These are phyloP conservation scores for Euphorbia pulcherrima DNA, from an alignment of 345 rosid species.

Conservation along the genomic window DNA sequence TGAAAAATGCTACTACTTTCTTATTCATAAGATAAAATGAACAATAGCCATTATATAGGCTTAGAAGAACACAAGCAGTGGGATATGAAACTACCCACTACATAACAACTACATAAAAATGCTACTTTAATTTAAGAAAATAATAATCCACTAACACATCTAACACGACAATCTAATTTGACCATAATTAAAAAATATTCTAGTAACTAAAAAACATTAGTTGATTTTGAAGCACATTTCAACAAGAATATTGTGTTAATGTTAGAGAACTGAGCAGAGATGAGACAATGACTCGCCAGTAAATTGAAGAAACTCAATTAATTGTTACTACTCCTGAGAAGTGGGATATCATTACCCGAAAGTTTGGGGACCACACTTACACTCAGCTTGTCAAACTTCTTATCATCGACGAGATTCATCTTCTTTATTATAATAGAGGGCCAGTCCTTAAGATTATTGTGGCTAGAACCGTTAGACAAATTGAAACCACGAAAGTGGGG, in stretches of 20 bases:
- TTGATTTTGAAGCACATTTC: too few relatives aligned
- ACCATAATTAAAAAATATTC: too few relatives aligned
- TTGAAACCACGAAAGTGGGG: conserved; percentile 90
- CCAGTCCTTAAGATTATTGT: conserved; percentile 98
- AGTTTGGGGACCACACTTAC: conserved; percentile 98
- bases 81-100: too few relatives aligned
- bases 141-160: too few relatives aligned
- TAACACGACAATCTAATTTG: too few relatives aligned
- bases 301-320: conserved; percentile 93
- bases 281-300: conserved; percentile 80
- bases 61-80: too few relatives aligned
- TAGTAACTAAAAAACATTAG: too few relatives aligned
- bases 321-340: conserved; percentile 98
- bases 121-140: too few relatives aligned
- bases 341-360: conserved; percentile 95
- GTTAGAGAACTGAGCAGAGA: conserved; percentile 96
- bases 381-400: conserved; percentile 86
- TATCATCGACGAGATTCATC: conserved; percentile 92
- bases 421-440: conserved; percentile 94
- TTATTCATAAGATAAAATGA: too few relatives aligned
- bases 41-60: too few relatives aligned
- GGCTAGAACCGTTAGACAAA: conserved; percentile 92
- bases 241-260: conserved; percentile 60
- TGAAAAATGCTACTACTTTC: too few relatives aligned
- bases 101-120: too few relatives aligned